A percentile compares a stretch with the other conserved stretches of the same genome.
These are phyloP conservation scores for Ogataea paradorogensis DNA, from an alignment of 805 yeast genomes.

Conservation along the genomic window DNA sequence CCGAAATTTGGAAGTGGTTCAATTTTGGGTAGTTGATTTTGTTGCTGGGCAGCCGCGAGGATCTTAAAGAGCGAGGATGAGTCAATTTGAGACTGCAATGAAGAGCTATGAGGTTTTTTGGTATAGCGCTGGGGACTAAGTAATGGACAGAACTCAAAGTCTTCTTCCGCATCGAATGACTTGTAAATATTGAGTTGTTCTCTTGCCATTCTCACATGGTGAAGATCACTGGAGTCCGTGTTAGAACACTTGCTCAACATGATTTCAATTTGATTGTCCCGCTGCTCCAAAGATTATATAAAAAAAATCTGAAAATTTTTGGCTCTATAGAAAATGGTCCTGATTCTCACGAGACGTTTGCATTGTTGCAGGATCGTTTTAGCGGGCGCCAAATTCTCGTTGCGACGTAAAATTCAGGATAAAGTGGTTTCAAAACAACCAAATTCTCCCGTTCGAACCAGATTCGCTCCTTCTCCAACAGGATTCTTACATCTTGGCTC, in stretches of 20 bases:
- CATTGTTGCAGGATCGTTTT: background rate
- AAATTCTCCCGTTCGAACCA: conserved; percentile 63
- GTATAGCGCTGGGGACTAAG: conserved; percentile 10
- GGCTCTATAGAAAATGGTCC: background rate
- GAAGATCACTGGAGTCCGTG: conserved; percentile 11
- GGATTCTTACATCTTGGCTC: conserved; percentile 95
- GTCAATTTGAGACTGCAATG: conserved; percentile 15
- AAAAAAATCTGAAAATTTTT: conserved; percentile 7
- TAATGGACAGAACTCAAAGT: conserved; percentile 63
- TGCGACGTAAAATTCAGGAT: conserved; percentile 8
- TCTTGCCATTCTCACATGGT: conserved; percentile 34
- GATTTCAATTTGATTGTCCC: conserved; percentile 3
- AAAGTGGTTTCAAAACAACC: conserved; percentile 1
- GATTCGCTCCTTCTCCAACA: conserved; percentile 98
- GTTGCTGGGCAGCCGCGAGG: conserved; percentile 20
- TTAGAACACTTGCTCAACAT: conserved; percentile 10
- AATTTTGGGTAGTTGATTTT: conserved; percentile 6
- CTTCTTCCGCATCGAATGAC: conserved; percentile 71
- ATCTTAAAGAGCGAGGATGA: conserved; percentile 20
- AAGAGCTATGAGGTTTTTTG: conserved; percentile 4
- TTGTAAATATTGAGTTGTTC: conserved; percentile 58
- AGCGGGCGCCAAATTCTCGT: conserved; percentile 10
- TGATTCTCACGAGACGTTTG: background rate
- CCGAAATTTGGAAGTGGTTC: conserved; percentile 7
- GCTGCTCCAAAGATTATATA: conserved; percentile 3